Base-by-base conservation (phyloP, 345 rosid species). In the Citrus hindsii region DNA sequence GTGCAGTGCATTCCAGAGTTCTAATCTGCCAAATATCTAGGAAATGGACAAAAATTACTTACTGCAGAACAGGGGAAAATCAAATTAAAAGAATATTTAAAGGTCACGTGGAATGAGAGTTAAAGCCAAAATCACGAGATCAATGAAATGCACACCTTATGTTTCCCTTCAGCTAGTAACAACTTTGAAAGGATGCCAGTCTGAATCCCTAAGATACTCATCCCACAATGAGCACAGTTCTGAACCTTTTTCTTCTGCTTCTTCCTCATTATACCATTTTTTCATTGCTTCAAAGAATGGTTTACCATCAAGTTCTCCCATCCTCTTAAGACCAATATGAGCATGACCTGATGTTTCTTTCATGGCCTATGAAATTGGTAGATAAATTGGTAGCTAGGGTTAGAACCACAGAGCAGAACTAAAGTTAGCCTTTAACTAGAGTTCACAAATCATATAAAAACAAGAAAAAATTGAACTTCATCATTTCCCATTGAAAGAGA, bases 101-200 rank as follows among this genome's bases (percentile, higher is more conserved):
- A 46, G 14, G 9, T 12, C 51, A 46, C 4, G 13, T 0, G 51
- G 51, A 46, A 46, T 46, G 51, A 46, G 18, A 46, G 51, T 46
- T 5, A 12, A 48, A 37, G 76, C 76, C 40, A 33, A 30, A 69
- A 28, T 42, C 37, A 56, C 10, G 27, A 77, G 65, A 73, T 27
- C 74, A 14, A 38, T 22, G 38, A 63, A 85, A 76, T 24, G 67
- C 82, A 82, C 77, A 95, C 98, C 99, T 84, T 79, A 79, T 83
- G 21, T 68, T 85, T 84, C 51, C 83, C 99, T 22, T 87, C 88
- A 67, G 83, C 86, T 75, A n/a, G 69, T 85, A n/a, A 87, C 80
- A 78, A 82, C 69, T 82, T 86, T 92, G 79, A 94, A 91, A 73
- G 99, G 98, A 88, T 94, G 97, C 99, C 99, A 96, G 78, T 90